Evolutionary conservation across 225 moss, liverwort and hornwort species (phyloP).

Genomic region (Pseudoscleropodium purum): DNA sequence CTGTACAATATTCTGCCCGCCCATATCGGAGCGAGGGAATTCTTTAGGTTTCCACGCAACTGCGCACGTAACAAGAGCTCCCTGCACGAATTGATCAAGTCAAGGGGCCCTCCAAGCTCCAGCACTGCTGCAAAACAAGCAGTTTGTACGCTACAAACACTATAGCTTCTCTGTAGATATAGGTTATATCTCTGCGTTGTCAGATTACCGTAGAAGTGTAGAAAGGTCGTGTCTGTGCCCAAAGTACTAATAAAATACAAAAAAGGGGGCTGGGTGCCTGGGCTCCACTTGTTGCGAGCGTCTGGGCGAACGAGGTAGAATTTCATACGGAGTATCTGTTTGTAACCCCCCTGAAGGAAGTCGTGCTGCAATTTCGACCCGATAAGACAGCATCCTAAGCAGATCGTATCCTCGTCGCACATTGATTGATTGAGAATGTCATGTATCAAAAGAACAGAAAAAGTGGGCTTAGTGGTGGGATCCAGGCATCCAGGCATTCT

Average conservation of each 20-base stretch:
- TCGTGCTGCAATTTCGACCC: background rate
- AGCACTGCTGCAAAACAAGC: background rate
- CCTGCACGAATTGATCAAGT: background rate
- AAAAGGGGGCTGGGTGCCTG: background rate
- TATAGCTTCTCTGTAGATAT: background rate
- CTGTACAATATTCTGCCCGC: background rate
- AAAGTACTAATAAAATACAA: no score
- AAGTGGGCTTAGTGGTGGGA: background rate
- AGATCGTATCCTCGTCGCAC: background rate
- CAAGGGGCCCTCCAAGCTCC: background rate
- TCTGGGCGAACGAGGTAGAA: background rate
- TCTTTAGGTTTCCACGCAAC: background rate
- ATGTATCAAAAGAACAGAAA: background rate
- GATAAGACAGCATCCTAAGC: slow-evolving; percentile 15
- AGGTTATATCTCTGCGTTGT: background rate
- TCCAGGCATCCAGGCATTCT: background rate
- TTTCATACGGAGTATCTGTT: background rate
- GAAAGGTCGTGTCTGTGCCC: background rate
- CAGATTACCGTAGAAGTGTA: background rate
- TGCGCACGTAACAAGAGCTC: background rate
- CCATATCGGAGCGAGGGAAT: background rate
- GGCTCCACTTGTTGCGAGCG: background rate
- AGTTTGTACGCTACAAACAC: background rate
- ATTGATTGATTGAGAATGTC: background rate
- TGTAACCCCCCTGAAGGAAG: background rate